phyloP scores from a whole-genome alignment of 2,329 filamentous ascomycete genomes.

The Fusarium nygamai region DNA sequence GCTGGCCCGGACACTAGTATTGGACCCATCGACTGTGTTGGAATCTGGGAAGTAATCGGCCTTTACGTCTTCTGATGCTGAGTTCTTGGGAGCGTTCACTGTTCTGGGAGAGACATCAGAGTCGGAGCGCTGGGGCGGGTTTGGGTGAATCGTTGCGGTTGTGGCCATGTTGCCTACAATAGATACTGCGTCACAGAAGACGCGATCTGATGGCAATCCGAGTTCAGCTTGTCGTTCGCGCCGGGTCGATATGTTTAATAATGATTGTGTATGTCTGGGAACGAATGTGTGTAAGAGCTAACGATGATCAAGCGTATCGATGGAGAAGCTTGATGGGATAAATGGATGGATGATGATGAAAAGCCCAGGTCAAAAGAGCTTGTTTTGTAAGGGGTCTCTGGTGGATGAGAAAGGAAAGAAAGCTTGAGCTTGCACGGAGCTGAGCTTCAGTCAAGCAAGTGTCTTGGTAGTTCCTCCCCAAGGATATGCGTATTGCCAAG shows the following conservation, averaged over 20 bases:
- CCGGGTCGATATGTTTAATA: conserved; percentile 1
- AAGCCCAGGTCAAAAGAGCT: neutral
- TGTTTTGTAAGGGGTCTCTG: neutral
- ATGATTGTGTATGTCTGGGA: conserved; percentile 3
- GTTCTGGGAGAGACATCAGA: conserved; percentile 58
- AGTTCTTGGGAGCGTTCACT: conserved; percentile 29
- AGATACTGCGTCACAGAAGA: neutral
- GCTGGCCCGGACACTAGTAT: conserved; percentile 39
- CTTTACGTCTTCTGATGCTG: conserved; percentile 13
- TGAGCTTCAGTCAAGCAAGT: conserved; percentile 23
- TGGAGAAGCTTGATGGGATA: conserved; percentile 3
- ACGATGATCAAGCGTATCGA: conserved; percentile 6
- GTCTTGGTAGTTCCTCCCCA: conserved; percentile 3
- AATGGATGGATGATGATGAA: conserved; percentile 1
- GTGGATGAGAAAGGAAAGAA: conserved; percentile 13
- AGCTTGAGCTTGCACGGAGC: conserved; percentile 10
- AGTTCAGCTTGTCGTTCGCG: neutral
- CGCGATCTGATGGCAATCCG: neutral
- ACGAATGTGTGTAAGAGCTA: conserved; percentile 8
- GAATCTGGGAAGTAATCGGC: conserved; percentile 43
- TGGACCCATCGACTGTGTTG: conserved; percentile 39
- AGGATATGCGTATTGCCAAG: conserved; percentile 29
- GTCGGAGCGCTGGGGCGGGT: conserved; percentile 48
- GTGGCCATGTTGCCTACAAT: conserved; percentile 34
- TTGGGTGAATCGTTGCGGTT: conserved; percentile 36